A percentile compares a stretch with the other conserved stretches of the same genome.
These are phyloP conservation scores for Candida glucosophila DNA, from an alignment of 1,139 yeast genomes.

Conservation along the genomic window DNA sequence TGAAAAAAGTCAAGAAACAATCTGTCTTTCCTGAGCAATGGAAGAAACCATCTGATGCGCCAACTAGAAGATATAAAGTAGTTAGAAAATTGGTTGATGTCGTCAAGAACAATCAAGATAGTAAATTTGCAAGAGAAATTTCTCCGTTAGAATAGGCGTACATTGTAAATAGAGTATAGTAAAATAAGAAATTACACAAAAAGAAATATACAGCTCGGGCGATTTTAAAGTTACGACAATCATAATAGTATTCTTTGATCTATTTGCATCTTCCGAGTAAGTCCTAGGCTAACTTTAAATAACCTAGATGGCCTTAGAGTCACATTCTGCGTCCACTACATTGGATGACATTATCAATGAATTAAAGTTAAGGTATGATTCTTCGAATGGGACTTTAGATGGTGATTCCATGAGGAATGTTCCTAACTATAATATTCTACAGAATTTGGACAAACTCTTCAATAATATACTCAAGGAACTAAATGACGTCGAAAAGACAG, in stretches of 20 bases:
- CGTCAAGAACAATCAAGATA: conserved; percentile 26
- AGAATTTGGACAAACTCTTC: conserved; percentile 38
- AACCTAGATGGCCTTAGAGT: too few species aligned
- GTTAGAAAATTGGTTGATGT: conserved; percentile 26
- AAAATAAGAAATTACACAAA: too few species aligned
- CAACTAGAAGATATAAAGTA: conserved; percentile 26
- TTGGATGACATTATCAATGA: conserved; percentile 46
- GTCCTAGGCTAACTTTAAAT: too few species aligned
- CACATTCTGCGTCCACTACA: conserved; percentile 31
- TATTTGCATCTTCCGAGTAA: too few species aligned
- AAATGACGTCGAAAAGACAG: conserved; percentile 37
- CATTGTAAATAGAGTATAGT: too few species aligned
- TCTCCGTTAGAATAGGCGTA: too few species aligned
- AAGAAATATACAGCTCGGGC: too few species aligned
- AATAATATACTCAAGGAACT: conserved; percentile 42
- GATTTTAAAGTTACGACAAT: too few species aligned
- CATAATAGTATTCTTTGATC: too few species aligned
- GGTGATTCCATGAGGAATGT: conserved; percentile 45
- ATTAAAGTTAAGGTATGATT: conserved; percentile 47
- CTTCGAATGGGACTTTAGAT: conserved; percentile 49
- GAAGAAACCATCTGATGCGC: conserved; percentile 72
- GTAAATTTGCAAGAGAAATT: conserved; percentile 17
- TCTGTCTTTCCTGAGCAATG: conserved; percentile 70
- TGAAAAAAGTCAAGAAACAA: conserved; percentile 34
- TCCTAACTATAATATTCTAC: conserved; percentile 39